Percentiles rank a stretch among this genome's conserved stretches.
Evolutionary conservation across 2,329 filamentous ascomycete genomes (phyloP).

Genomic region (Pyrenophora seminiperda): DNA sequence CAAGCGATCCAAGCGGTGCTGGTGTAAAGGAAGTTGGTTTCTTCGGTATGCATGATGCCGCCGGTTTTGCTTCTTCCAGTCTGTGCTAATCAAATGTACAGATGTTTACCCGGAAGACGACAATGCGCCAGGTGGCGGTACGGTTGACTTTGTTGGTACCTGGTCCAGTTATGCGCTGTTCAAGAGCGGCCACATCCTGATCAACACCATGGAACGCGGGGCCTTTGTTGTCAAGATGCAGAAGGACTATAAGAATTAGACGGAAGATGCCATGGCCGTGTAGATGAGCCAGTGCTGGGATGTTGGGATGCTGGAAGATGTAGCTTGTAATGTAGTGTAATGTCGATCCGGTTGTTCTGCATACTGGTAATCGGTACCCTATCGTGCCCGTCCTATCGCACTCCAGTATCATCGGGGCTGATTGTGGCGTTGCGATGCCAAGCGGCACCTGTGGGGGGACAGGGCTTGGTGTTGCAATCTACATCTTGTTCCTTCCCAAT

Average conservation of each 20-base stretch:
- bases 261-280: background rate
- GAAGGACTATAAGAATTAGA: constrained; percentile 17
- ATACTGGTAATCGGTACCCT: too few relatives aligned
- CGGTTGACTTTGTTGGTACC: constrained; percentile 51
- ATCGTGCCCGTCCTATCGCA: too few relatives aligned
- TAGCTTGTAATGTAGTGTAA: background rate
- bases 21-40: constrained; percentile 52
- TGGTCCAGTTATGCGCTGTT: constrained; percentile 52
- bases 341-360: background rate
- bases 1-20: constrained; percentile 47
- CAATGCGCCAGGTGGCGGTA: constrained; percentile 45
- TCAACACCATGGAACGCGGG: constrained; percentile 51
- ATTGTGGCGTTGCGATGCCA: constrained; percentile 26
- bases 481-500: constrained; percentile 33
- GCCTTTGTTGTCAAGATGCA: constrained; percentile 46
- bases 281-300: background rate
- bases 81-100: constrained; percentile 8
- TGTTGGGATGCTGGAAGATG: background rate
- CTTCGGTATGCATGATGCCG: constrained; percentile 33
- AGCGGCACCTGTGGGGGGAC: constrained; percentile 23
- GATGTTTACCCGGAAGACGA: constrained; percentile 54
- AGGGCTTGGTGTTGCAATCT: constrained; percentile 20
- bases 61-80: background rate
- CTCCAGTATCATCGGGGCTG: constrained; percentile 6
- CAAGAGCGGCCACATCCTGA: constrained; percentile 48